These are phyloP conservation scores for Pezicula radicicola DNA, from an alignment of 2,329 filamentous ascomycete genomes.

Conservation along the genomic window DNA sequence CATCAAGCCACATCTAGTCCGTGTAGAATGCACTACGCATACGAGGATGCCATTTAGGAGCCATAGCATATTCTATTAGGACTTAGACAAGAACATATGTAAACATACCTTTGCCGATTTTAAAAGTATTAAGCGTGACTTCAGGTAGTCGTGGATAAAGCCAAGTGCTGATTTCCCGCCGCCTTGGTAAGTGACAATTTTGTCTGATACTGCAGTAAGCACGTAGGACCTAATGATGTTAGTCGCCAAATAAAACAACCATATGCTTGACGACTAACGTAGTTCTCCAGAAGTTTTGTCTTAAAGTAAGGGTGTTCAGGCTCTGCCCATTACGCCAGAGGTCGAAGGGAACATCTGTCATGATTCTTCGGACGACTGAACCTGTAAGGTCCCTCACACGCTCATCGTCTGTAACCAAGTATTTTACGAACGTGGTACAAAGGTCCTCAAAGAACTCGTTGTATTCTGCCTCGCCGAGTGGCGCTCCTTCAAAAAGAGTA, in stretches of 20 bases:
- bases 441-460: constrained; percentile 30
- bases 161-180: constrained; percentile 22
- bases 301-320: constrained; percentile 17
- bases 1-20: background rate
- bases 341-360: constrained; percentile 20
- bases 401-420: constrained; percentile 28
- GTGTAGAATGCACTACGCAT: too few species aligned
- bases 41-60: too few species aligned
- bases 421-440: constrained; percentile 24
- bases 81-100: too few species aligned
- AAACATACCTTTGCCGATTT: constrained; percentile 25
- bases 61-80: too few species aligned
- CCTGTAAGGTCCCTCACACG: constrained; percentile 25
- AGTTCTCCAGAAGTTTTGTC: constrained; percentile 30
- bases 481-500: constrained; percentile 42
- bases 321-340: constrained; percentile 19
- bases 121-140: constrained; percentile 51
- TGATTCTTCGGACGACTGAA: constrained; percentile 21
- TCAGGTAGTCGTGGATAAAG: constrained; percentile 52
- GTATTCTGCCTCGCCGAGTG: constrained; percentile 31
- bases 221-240: constrained; percentile 21
- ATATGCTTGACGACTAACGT: constrained; percentile 23
- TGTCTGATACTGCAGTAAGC: constrained; percentile 24
- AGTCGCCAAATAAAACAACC: background rate
- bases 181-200: constrained; percentile 18